Conservation (phyloP, 2,329 filamentous ascomycete species). For the Ophioceras dolichostomum region DNA sequence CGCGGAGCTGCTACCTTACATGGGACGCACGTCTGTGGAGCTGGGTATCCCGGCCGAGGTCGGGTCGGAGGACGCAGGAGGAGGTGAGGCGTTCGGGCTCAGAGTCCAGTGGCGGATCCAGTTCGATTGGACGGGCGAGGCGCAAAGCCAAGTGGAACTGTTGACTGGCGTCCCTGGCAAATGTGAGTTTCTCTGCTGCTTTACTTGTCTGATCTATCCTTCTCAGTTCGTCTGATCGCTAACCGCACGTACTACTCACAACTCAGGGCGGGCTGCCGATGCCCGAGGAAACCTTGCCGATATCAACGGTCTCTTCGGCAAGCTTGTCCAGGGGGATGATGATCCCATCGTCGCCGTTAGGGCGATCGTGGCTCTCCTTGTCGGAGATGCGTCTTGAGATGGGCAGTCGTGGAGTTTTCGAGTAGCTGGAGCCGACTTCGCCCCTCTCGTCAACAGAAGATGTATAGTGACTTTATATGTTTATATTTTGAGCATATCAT, state of each 20-base stretch:
- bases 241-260: conserved; percentile 2
- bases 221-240: conserved; percentile 4
- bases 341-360: conserved; percentile 43
- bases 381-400: conserved; percentile 23
- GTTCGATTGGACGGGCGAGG: conserved; percentile 66
- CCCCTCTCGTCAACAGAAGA: no score
- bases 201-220: background rate
- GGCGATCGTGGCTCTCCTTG: conserved; percentile 47
- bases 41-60: conserved; percentile 25
- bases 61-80: conserved; percentile 11
- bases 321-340: conserved; percentile 41
- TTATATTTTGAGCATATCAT: no score
- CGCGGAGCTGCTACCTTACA: conserved; percentile 37
- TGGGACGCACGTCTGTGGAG: conserved; percentile 40
- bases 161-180: conserved; percentile 44
- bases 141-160: conserved; percentile 43
- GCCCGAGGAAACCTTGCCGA: conserved; percentile 39
- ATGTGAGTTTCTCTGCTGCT: conserved; percentile 42
- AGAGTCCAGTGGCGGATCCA: conserved; percentile 50
- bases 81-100: conserved; percentile 24
- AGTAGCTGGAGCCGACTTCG: no score
- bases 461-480: no score
- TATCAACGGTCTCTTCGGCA: conserved; percentile 48
- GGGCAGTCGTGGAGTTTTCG: no score
- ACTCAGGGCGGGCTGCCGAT: conserved; percentile 48